Conservation (phyloP, 1,284 basidiomycete species). For the Sporisorium reilianum region DNA sequence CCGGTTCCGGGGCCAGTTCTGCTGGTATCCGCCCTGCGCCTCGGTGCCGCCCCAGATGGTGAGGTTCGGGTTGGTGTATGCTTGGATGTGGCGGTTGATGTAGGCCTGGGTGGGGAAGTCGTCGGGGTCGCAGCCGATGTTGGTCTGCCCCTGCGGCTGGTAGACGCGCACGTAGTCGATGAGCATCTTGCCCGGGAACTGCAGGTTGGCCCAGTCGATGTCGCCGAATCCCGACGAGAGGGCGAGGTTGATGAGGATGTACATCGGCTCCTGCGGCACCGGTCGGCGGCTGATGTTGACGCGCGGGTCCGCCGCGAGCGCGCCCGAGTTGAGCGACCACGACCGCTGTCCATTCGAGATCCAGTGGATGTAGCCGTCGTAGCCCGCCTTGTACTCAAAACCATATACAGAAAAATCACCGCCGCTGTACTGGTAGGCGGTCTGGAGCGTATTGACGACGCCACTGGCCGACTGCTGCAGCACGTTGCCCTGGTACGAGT, state of each 20-base stretch:
- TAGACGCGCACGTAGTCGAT: slow-evolving; percentile 64
- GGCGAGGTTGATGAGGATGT: slow-evolving; percentile 64
- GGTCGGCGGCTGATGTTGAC: slow-evolving; percentile 41
- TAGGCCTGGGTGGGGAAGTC: slow-evolving; percentile 74
- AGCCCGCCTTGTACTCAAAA: slow-evolving; percentile 73
- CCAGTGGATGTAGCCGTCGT: slow-evolving; percentile 77
- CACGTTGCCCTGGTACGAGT: slow-evolving; percentile 58
- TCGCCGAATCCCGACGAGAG: slow-evolving; percentile 58
- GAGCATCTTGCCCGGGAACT: slow-evolving; percentile 53
- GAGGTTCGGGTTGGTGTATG: slow-evolving; percentile 59
- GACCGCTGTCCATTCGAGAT: slow-evolving; percentile 47
- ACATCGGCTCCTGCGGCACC: slow-evolving; percentile 62
- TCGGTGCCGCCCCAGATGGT: slow-evolving; percentile 61
- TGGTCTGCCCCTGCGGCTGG: slow-evolving; percentile 57
- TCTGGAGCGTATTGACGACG: slow-evolving; percentile 56
- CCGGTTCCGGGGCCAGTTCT: slow-evolving; percentile 61
- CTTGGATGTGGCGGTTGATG: slow-evolving; percentile 70
- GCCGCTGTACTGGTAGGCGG: slow-evolving; percentile 52
- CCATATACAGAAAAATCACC: slow-evolving; percentile 57
- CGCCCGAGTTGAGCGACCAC: slow-evolving; percentile 75
- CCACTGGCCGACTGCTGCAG: slow-evolving; percentile 66
- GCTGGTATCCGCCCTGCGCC: slow-evolving; percentile 57
- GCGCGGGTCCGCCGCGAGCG: slow-evolving; percentile 77
- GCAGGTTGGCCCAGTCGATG: slow-evolving; percentile 39
- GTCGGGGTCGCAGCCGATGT: slow-evolving; percentile 63